Base-by-base conservation (phyloP, 2,329 filamentous ascomycete species). In the Trichoderma citrinoviride region DNA sequence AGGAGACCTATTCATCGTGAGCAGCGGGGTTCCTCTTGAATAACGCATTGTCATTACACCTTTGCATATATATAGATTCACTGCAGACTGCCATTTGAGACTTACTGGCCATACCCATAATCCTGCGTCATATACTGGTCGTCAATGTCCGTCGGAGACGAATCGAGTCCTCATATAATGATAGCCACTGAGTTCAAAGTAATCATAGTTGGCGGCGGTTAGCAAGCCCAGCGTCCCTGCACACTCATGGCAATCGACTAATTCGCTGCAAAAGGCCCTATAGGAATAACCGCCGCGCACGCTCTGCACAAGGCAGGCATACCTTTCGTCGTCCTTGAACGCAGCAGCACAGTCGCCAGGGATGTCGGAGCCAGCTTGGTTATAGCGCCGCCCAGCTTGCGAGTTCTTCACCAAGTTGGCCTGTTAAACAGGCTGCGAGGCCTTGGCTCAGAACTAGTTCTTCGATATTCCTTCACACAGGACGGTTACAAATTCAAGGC, bases 321-420 rank as follows among this genome's bases (percentile, higher is more conserved):
- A 41, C 75, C 79, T 61, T 80, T 77, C 12, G 68, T 78, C 46
- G 61, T 80, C 7, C 75, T 80, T 1, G 78, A 80, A 58, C 67
- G 71, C 12, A 72, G 74, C 1, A 29, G 67, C 1, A 67, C 69
- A 0, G 29, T 76, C 10, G 64, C 74, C 65, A 64, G 71, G 46
- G 70, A 77, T 67, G 71, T 73, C 15, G 70, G 71, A 23, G 70
- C 73, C 21, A 70, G 75, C 70, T 67, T 78, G 58, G 69, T 75
- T 15, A 66, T 80, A 58, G 66, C 72, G 68, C 58, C 70, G 49
- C 66, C 69, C 63, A 71, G 66, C 5, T 50, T 73, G 62, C 75
- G 72, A 40, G 70, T 73, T n/a, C 61, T 79, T 0, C 62, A 73
- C 6, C 77, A 79, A 46, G 69, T 79, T 1, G 74, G 73, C 2